A percentile compares a stretch with the other conserved stretches of the same genome.
Conservation (phyloP, 192 early-diverging fungal genomes). For the Linnemannia elongata region DNA sequence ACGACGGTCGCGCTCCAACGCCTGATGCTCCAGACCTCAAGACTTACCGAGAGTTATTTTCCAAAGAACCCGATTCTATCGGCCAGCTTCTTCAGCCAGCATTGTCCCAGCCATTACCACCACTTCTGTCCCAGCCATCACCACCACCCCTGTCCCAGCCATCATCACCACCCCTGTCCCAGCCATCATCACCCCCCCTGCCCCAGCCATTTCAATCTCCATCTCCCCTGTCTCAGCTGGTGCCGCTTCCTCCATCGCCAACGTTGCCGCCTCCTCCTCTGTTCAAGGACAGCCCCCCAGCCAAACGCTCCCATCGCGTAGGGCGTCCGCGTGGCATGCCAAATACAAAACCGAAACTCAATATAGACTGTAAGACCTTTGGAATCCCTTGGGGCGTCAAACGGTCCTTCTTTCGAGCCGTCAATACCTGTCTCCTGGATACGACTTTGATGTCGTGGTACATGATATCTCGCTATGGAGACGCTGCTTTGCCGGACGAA, state of each 20-base stretch:
- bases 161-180: too few species aligned
- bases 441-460: conserved; percentile 28
- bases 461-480: neutral
- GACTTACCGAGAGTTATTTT: too few species aligned
- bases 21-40: neutral
- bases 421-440: conserved; percentile 31
- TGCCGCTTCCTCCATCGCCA: too few species aligned
- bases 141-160: too few species aligned
- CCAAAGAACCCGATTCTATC: too few species aligned
- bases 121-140: too few species aligned
- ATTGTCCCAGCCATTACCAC: neutral
- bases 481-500: conserved; percentile 1
- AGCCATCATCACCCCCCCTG: too few species aligned
- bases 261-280: too few species aligned
- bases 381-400: conserved; percentile 36
- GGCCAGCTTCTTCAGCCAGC: neutral
- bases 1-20: conserved; percentile 10
- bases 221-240: too few species aligned
- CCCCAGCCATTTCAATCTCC: neutral
- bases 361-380: conserved; percentile 23
- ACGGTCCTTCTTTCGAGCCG: neutral
- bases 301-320: neutral
- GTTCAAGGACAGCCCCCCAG: too few species aligned
- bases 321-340: neutral
- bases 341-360: conserved; percentile 20